Conservation (phyloP, 805 yeast species). For the Barnettozyma vustinii region DNA sequence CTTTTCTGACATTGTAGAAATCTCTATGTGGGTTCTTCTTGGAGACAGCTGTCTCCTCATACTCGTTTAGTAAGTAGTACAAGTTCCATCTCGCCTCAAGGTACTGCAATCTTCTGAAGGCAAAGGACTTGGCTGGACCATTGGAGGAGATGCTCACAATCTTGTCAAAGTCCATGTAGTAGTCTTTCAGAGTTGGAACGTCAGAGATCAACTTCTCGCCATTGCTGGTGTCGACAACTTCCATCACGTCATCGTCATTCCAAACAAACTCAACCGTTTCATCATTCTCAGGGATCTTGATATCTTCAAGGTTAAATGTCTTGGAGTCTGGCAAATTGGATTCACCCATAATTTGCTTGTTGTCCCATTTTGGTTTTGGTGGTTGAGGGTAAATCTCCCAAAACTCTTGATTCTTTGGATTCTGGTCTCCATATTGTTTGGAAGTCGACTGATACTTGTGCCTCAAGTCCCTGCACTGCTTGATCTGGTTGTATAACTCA, state of each 20-base stretch:
- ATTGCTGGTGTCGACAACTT: conserved; percentile 40
- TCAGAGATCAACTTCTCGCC: conserved; percentile 39
- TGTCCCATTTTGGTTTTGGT: conserved; percentile 84
- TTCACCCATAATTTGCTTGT: conserved; percentile 45
- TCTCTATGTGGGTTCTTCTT: conserved; percentile 96
- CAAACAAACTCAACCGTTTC: conserved; percentile 35
- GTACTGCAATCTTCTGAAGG: conserved; percentile 88
- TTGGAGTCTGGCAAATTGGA: conserved; percentile 35
- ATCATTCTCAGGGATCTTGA: conserved; percentile 46
- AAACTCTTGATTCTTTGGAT: conserved; percentile 70
- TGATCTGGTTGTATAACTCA: conserved; percentile 56
- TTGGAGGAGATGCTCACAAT: conserved; percentile 76
- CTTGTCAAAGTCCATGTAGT: conserved; percentile 74
- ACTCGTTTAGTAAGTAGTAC: conserved; percentile 82
- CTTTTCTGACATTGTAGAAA: conserved; percentile 93
- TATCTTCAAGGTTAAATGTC: conserved; percentile 37
- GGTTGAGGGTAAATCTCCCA: conserved; percentile 93
- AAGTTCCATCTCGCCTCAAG: conserved; percentile 96
- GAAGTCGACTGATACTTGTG: conserved; percentile 70
- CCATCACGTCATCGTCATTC: conserved; percentile 66
- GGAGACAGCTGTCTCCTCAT: conserved; percentile 85
- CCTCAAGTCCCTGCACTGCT: conserved; percentile 66
- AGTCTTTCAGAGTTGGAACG: conserved; percentile 83
- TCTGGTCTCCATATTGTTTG: conserved; percentile 64
- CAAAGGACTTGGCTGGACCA: conserved; percentile 96